Base-by-base conservation (phyloP, 495 filamentous ascomycete genomes). In the Letharia columbiana region DNA sequence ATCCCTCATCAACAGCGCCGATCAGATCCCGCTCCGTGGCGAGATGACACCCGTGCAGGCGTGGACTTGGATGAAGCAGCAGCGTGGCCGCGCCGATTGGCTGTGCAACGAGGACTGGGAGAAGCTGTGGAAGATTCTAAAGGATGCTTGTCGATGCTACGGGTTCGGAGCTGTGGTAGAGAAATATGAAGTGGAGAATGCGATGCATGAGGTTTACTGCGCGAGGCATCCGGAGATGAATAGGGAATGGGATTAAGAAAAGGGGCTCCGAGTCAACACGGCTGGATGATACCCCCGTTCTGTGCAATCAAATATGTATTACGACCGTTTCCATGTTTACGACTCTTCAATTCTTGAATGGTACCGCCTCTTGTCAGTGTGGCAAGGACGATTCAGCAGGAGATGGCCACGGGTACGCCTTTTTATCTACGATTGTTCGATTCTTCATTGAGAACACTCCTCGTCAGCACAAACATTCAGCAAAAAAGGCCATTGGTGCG, bases 121-220 rank as follows among this genome's bases (percentile, higher is more conserved):
- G 72, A 79, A 80, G 61, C 78, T 98, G 62, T 84, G 86, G 35
- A 83, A 88, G 61, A 88, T 89, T 44, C 78, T 98, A 47, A 80
- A 84, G 68, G 81, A 80, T 37, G 97, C 95, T 75, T 85, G 96
- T 63, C 83, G 92, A 64, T 98, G 94, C 76, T 96, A 98, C 76
- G 94, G 94, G 81, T 98, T 93, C 69, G 90, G 90, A 28, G 89
- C 90, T 31, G 90, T 91, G 31, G 79, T 92, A 71, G 93, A 97
- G 71, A 91, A 97, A 72, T 96, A 94, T 71, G 93, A 97, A 72
- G 86, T 98, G 39, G 79, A 84, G 45, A 94, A 97, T 77, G 92
- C 91, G 40, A 73, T 98, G 61, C 87, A 87, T 70, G 87, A 82
- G 62, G 82, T 92, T 37, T 49, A 60, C 57, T 61, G 64, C 31